phyloP scores from a whole-genome alignment of 208 protist genomes.

The Zelonia costaricensis region DNA sequence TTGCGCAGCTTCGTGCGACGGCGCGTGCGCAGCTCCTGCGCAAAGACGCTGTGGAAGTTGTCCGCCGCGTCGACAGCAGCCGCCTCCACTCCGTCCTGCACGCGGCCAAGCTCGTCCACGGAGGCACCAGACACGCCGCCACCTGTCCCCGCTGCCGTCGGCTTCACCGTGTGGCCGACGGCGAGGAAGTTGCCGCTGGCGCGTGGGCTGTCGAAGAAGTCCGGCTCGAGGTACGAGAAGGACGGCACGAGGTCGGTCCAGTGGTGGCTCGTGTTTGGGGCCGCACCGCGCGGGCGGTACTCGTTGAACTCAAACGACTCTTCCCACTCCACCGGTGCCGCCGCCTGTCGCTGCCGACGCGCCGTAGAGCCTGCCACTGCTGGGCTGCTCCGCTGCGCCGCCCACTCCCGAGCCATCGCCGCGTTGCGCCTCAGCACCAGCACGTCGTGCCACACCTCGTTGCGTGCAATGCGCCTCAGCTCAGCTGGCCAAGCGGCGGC shows the following conservation, averaged over 20 bases:
- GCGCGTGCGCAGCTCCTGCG: slow-evolving; percentile 52
- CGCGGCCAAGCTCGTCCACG: not conserved
- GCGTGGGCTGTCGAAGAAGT: slow-evolving; percentile 50
- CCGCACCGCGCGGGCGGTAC: slow-evolving; percentile 57
- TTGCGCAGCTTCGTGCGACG: slow-evolving; percentile 64
- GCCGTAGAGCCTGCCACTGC: not conserved
- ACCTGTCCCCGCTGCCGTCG: slow-evolving; percentile 9
- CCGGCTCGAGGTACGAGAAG: slow-evolving; percentile 74
- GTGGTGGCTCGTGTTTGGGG: slow-evolving; percentile 43
- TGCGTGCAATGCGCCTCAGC: slow-evolving; percentile 1
- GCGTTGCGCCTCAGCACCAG: slow-evolving; percentile 56
- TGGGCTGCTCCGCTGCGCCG: not conserved
- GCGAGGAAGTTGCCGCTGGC: slow-evolving; percentile 59
- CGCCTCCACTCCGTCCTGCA: not conserved
- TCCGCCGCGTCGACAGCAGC: slow-evolving; percentile 19
- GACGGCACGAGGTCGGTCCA: slow-evolving; percentile 76
- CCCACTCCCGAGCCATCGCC: slow-evolving; percentile 6
- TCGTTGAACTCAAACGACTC: slow-evolving; percentile 85
- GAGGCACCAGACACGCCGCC: not conserved
- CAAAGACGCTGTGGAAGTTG: slow-evolving; percentile 57
- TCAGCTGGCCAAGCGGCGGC: slow-evolving; percentile 8
- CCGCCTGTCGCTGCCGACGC: not conserved
- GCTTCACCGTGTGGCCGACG: slow-evolving; percentile 30
- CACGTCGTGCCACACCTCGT: slow-evolving; percentile 52
- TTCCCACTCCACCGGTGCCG: slow-evolving; percentile 41